A percentile compares a stretch with the other conserved stretches of the same genome.
phyloP scores from a whole-genome alignment of 495 filamentous ascomycete genomes.

The Hypoxylon lenormandii region DNA sequence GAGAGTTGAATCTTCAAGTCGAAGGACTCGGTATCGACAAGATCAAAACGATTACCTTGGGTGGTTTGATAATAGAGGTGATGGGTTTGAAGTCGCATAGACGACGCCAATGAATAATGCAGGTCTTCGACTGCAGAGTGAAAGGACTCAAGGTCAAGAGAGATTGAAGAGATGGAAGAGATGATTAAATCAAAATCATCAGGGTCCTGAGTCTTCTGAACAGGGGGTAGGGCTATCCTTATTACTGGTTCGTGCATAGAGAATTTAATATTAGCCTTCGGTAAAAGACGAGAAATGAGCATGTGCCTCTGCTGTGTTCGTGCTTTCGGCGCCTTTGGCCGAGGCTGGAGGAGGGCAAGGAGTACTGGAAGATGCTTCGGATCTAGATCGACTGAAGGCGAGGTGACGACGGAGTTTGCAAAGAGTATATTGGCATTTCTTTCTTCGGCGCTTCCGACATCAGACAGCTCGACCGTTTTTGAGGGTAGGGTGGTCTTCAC shows the following conservation, averaged over 20 bases:
- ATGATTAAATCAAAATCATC: constrained; percentile 94
- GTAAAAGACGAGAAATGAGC: constrained; percentile 88
- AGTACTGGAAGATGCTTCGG: constrained; percentile 90
- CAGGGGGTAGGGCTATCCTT: constrained; percentile 82
- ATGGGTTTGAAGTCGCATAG: constrained; percentile 84
- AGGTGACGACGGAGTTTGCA: constrained; percentile 94
- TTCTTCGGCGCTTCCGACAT: constrained; percentile 80
- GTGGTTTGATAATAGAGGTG: constrained; percentile 95
- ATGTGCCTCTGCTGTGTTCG: constrained; percentile 65
- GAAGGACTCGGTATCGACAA: constrained; percentile 84
- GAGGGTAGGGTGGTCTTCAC: constrained; percentile 94
- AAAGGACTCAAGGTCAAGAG: constrained; percentile 90
- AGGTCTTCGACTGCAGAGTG: constrained; percentile 86
- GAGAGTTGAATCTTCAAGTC: constrained; percentile 86
- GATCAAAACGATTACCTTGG: constrained; percentile 80
- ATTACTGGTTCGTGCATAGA: constrained; percentile 96
- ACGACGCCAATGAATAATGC: constrained; percentile 85
- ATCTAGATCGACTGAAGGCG: constrained; percentile 93
- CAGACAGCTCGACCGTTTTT: constrained; percentile 85
- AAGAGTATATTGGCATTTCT: constrained; percentile 96
- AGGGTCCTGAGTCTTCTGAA: constrained; percentile 70
- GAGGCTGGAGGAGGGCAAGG: constrained; percentile 75
- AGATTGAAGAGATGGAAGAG: constrained; percentile 89
- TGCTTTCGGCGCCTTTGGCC: constrained; percentile 64
- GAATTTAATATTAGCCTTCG: constrained; percentile 93